Conservation (phyloP, 495 filamentous ascomycete genomes). For the Aspergillus heteromorphus region DNA sequence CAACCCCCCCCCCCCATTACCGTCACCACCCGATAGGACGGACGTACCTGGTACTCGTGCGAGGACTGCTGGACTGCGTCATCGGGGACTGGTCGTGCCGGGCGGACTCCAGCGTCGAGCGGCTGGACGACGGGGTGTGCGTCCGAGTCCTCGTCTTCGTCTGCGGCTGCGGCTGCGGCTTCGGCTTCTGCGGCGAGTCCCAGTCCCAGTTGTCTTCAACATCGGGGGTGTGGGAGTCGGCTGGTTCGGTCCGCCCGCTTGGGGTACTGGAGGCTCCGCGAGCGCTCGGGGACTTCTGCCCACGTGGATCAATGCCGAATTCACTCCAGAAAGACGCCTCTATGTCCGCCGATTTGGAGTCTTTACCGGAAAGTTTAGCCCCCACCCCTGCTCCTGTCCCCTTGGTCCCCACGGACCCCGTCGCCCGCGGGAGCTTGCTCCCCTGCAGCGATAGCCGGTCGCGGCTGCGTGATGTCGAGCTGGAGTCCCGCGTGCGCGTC, state of each 20-base stretch:
- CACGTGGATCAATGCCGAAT: constrained; percentile 50
- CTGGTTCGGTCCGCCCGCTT: constrained; percentile 29
- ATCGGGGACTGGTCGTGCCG: constrained; percentile 42
- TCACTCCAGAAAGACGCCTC: constrained; percentile 48
- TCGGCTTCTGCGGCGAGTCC: constrained; percentile 53
- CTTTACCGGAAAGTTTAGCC: constrained; percentile 42
- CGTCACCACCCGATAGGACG: too few species aligned
- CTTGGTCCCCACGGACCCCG: constrained; percentile 26
- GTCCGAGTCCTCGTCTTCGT: too few species aligned
- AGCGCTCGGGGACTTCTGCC: constrained; percentile 38
- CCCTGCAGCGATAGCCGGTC: constrained; percentile 37
- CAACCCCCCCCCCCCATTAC: too few species aligned
- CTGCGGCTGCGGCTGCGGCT: too few species aligned
- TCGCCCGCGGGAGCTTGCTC: constrained; percentile 29
- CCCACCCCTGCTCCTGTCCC: constrained; percentile 12
- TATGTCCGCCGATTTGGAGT: constrained; percentile 41
- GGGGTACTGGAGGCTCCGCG: constrained; percentile 29
- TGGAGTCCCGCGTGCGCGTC: constrained; percentile 30
- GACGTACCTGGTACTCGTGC: constrained; percentile 52
- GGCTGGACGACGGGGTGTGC: constrained; percentile 45
- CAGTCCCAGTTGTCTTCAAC: constrained; percentile 71
- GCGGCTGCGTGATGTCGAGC: constrained; percentile 31
- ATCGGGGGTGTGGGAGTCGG: constrained; percentile 35
- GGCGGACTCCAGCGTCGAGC: constrained; percentile 41
- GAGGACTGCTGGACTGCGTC: constrained; percentile 43